Evolutionary conservation across 352 stramenopile species (phyloP).

Genomic region (Phytophthora palmivora): DNA sequence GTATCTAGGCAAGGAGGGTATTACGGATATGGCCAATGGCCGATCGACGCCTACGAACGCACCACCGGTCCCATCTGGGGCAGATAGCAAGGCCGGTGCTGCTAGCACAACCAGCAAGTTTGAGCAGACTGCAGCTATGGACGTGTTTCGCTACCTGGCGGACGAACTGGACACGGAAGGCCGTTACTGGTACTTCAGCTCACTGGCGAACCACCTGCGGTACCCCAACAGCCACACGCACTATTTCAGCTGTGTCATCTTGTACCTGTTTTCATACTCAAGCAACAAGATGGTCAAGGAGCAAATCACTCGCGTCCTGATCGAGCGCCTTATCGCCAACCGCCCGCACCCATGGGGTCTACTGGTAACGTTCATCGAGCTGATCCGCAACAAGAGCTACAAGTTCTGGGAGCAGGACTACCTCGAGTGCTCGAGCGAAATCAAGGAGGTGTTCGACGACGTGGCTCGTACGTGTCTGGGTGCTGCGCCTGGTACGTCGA

Average conservation of each 20-base stretch:
- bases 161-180: slow-evolving; percentile 96
- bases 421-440: slow-evolving; percentile 98
- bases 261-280: slow-evolving; percentile 98
- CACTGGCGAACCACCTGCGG: slow-evolving; percentile 98
- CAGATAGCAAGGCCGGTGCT: slow-evolving; percentile 45
- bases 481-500: slow-evolving; percentile 37
- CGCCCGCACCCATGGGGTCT: slow-evolving; percentile 98
- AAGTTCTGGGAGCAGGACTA: slow-evolving; percentile 99
- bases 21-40: slow-evolving; percentile 76
- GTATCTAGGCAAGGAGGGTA: slow-evolving; percentile 87
- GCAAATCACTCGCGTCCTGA: slow-evolving; percentile 97
- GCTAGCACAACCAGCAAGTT: slow-evolving; percentile 71
- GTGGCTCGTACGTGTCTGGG: slow-evolving; percentile 95
- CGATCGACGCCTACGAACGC: slow-evolving; percentile 31
- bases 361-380: slow-evolving; percentile 99
- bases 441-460: slow-evolving; percentile 99
- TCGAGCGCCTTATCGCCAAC: slow-evolving; percentile 99
- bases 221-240: slow-evolving; percentile 99
- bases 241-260: slow-evolving; percentile 99
- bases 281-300: slow-evolving; percentile 98
- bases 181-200: slow-evolving; percentile 98
- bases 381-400: slow-evolving; percentile 99
- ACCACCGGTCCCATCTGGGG: slow-evolving; percentile 22
- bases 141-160: slow-evolving; percentile 97
- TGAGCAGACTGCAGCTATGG: slow-evolving; percentile 89